Evolutionary conservation across 1,284 basidiomycete genomes (phyloP).

Genomic region (Agaricales sp.): DNA sequence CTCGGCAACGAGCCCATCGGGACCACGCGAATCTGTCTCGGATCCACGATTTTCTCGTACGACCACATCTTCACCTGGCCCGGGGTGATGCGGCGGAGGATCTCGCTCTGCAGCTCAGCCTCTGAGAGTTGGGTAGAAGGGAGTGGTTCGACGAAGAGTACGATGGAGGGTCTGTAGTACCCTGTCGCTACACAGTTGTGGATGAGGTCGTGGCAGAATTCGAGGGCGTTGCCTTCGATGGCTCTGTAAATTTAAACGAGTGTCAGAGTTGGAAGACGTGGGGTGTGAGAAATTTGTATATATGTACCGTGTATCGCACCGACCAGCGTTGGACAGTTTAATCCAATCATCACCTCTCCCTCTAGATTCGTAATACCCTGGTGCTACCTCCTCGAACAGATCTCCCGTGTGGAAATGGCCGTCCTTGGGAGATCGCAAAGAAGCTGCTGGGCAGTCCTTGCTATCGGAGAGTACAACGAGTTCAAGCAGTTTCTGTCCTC

Average conservation of each 20-base stretch:
- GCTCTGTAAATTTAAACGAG: not conserved
- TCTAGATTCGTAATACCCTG: not conserved
- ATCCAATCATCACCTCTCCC: not conserved
- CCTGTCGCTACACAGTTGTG: too few relatives aligned
- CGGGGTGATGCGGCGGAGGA: not conserved
- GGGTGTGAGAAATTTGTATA: not conserved
- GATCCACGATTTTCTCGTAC: conserved; percentile 1
- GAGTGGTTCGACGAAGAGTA: not conserved
- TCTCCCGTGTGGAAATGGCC: not conserved
- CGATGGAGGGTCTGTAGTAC: not conserved
- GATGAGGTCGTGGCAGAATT: not conserved
- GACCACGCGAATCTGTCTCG: conserved; percentile 5
- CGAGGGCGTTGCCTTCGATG: not conserved
- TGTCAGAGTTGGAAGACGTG: too few relatives aligned
- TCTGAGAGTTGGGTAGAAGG: too few relatives aligned
- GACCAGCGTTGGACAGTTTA: conserved; percentile 29
- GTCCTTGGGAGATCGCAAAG: not conserved
- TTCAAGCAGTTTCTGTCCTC: conserved; percentile 17
- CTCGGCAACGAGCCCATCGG: conserved; percentile 4
- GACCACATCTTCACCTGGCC: not conserved
- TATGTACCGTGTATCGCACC: conserved; percentile 34
- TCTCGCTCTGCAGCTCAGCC: not conserved
- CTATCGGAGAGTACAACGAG: not conserved
- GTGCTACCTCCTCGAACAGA: not conserved
- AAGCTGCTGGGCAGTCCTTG: not conserved